A percentile compares a stretch with the other conserved stretches of the same genome.
phyloP scores from a whole-genome alignment of 495 filamentous ascomycete species.

The Articulospora tetracladia region DNA sequence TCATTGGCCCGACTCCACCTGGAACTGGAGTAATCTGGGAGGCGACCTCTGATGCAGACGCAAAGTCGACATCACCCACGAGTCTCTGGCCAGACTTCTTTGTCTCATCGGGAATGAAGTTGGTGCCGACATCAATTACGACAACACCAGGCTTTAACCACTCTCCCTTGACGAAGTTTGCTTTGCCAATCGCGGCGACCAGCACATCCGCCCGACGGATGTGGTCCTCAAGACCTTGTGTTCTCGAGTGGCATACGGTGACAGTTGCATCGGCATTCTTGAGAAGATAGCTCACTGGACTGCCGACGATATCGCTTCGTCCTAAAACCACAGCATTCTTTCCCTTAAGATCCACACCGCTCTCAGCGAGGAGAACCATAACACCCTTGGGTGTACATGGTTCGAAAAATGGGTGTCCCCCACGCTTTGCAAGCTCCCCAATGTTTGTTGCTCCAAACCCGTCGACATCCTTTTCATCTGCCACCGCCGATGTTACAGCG shows the following conservation, averaged over 20 bases:
- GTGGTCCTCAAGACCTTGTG: slow-evolving; percentile 63
- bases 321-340: slow-evolving; percentile 95
- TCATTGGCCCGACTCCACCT: slow-evolving; percentile 97
- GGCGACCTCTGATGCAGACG: slow-evolving; percentile 78
- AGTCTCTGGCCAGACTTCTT: slow-evolving; percentile 91
- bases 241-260: slow-evolving; percentile 91
- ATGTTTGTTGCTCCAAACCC: slow-evolving; percentile 93
- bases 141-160: slow-evolving; percentile 93
- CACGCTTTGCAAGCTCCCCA: slow-evolving; percentile 91
- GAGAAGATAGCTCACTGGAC: slow-evolving; percentile 90
- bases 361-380: slow-evolving; percentile 84
- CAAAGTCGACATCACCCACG: slow-evolving; percentile 95
- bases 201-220: slow-evolving; percentile 86
- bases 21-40: slow-evolving; percentile 97
- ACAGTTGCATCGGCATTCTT: slow-evolving; percentile 96
- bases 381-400: slow-evolving; percentile 97
- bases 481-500: slow-evolving; percentile 80
- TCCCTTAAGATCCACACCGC: slow-evolving; percentile 76
- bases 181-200: slow-evolving; percentile 85
- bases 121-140: slow-evolving; percentile 96
- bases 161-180: slow-evolving; percentile 85
- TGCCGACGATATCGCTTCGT: slow-evolving; percentile 94
- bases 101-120: slow-evolving; percentile 89
- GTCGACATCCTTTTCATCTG: slow-evolving; percentile 95
- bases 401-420: slow-evolving; percentile 79